These are phyloP conservation scores for Calonectria pseudoturangicola DNA, from an alignment of 2,329 filamentous ascomycete genomes.

Conservation along the genomic window DNA sequence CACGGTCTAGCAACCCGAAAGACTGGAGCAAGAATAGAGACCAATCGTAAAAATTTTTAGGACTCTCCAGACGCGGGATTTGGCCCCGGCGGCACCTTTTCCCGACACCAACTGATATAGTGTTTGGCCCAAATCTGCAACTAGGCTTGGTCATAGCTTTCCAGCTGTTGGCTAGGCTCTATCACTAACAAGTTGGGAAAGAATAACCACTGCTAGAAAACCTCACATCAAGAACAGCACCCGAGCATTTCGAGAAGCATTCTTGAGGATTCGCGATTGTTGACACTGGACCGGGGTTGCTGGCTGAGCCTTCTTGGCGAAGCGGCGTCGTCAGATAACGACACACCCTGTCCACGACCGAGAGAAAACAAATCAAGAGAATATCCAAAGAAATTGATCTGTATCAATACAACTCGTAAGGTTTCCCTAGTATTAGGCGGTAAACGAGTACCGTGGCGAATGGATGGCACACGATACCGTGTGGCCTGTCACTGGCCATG, in stretches of 20 bases:
- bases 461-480: conserved; percentile 16
- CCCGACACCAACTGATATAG: conserved; percentile 1
- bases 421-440: conserved; percentile 33
- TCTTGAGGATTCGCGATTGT: neutral
- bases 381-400: neutral
- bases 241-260: neutral
- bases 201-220: conserved; percentile 9
- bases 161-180: neutral
- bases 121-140: conserved; percentile 18
- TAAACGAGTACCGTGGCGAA: conserved; percentile 27
- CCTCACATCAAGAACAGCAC: neutral
- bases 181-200: neutral
- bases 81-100: too few species aligned
- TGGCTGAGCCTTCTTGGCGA: conserved; percentile 7
- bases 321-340: neutral
- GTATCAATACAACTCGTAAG: conserved; percentile 18
- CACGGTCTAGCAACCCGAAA: neutral
- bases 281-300: conserved; percentile 2
- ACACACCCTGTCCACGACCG: neutral
- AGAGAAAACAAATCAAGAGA: neutral
- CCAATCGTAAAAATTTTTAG: neutral
- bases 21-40: conserved; percentile 4
- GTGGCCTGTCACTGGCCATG: neutral
- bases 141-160: conserved; percentile 11
- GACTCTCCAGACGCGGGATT: neutral